Conservation (phyloP, 75 land plant genomes). For the Pinus albicaulis region DNA sequence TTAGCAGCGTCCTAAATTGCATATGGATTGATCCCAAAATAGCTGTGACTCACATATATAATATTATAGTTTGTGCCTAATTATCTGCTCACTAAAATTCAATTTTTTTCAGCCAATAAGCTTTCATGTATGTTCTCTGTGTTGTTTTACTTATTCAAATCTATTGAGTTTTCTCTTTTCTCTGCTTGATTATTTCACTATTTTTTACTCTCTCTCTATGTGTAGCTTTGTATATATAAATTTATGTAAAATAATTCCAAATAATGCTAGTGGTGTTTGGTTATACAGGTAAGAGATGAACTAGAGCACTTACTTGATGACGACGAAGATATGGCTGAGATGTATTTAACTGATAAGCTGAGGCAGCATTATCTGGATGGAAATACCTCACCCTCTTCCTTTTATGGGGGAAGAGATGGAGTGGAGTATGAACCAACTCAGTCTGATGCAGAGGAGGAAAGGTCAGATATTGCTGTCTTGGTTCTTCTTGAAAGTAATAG, state of each 20-base stretch:
- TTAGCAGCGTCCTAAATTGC: neutral
- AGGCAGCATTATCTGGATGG: constrained; percentile 43
- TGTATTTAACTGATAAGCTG: constrained; percentile 85
- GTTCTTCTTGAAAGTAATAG: neutral
- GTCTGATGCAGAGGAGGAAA: constrained; percentile 29
- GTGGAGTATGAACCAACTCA: constrained; percentile 29
- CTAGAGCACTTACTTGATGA: constrained; percentile 89
- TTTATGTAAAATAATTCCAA: neutral
- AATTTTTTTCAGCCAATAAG: neutral
- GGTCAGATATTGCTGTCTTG: constrained; percentile 18
- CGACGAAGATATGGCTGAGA: constrained; percentile 93
- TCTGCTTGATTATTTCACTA: neutral
- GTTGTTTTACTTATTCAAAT: neutral
- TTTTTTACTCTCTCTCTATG: neutral
- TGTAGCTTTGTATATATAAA: neutral
- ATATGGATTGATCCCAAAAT: neutral
- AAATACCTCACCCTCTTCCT: constrained; percentile 40
- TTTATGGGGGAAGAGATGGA: constrained; percentile 21
- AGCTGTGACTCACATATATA: neutral
- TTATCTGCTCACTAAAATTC: neutral
- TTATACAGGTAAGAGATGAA: constrained; percentile 78
- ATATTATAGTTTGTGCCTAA: neutral
- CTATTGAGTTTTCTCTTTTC: neutral
- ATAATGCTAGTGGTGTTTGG: neutral
- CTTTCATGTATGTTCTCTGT: neutral